Percentiles rank a stretch among this genome's conserved stretches.
Conservation (phyloP, 768 basidiomycete genomes). For the Boletus tylopilopsis region DNA sequence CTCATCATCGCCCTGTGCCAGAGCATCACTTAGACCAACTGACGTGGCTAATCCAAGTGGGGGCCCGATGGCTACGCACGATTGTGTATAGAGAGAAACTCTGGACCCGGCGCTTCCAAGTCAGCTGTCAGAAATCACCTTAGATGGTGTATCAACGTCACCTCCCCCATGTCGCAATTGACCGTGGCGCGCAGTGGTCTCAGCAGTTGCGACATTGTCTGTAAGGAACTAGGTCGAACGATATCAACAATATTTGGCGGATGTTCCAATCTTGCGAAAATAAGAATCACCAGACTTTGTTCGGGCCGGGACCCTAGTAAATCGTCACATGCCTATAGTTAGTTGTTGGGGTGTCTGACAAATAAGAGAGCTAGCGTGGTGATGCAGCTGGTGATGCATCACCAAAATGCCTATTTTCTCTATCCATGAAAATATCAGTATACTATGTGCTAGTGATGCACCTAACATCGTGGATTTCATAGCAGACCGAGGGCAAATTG, state of each 20-base stretch:
- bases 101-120: conserved; percentile 23
- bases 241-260: background rate
- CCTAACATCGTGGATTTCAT: background rate
- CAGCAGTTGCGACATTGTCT: conserved; percentile 8
- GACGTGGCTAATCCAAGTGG: background rate
- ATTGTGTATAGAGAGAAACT: conserved; percentile 50
- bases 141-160: conserved; percentile 10
- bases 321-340: background rate
- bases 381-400: too few relatives aligned
- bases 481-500: background rate
- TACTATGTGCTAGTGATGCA: background rate
- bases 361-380: too few relatives aligned
- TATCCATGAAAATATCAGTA: too few relatives aligned
- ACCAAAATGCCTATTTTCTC: too few relatives aligned
- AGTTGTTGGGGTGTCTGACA: too few relatives aligned
- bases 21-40: background rate
- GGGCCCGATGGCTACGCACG: conserved; percentile 25
- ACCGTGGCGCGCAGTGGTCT: conserved; percentile 37
- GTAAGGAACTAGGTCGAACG: background rate
- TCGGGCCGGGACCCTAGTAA: conserved; percentile 4
- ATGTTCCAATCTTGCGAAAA: background rate
- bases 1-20: conserved; percentile 46
- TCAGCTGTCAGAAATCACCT: conserved; percentile 3
- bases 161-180: conserved; percentile 59
- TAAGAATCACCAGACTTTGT: background rate